Evolutionary conservation across 495 filamentous ascomycete species (phyloP).

Genomic region (Parathielavia appendiculata): DNA sequence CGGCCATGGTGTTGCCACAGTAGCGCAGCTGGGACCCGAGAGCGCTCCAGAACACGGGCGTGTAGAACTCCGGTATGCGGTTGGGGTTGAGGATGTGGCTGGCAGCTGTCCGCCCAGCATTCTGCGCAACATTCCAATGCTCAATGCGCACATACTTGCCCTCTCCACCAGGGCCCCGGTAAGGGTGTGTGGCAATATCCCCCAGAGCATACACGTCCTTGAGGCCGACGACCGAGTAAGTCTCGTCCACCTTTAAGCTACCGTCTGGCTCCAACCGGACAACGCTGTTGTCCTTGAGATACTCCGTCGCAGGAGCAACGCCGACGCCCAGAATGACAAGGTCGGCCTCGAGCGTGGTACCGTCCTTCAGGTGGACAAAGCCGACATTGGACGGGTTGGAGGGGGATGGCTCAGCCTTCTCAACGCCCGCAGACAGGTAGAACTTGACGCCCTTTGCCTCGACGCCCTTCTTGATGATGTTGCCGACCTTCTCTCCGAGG

Average conservation of each 20-base stretch:
- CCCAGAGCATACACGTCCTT: conserved; percentile 88
- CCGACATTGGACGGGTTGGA: conserved; percentile 65
- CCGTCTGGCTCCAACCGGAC: conserved; percentile 72
- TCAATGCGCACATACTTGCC: conserved; percentile 71
- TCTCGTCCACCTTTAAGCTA: conserved; percentile 69
- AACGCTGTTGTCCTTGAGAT: conserved; percentile 64
- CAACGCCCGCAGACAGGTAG: conserved; percentile 70
- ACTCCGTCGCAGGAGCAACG: conserved; percentile 80
- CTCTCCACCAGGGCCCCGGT: conserved; percentile 79
- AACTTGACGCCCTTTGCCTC: conserved; percentile 88
- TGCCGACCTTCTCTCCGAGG: conserved; percentile 76
- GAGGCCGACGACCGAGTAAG: conserved; percentile 66
- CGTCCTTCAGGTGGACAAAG: conserved; percentile 78
- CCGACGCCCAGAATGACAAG: conserved; percentile 88
- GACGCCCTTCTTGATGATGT: conserved; percentile 67
- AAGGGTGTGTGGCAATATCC: conserved; percentile 93
- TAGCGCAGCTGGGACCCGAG: conserved; percentile 85
- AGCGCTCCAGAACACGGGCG: conserved; percentile 95
- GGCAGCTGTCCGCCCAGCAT: conserved; percentile 74
- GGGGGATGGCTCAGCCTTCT: conserved; percentile 67
- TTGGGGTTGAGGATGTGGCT: conserved; percentile 62
- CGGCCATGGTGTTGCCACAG: conserved; percentile 69
- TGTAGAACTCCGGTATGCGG: conserved; percentile 63
- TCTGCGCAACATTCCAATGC: conserved; percentile 98
- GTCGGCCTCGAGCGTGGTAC: conserved; percentile 77